Evolutionary conservation across 2,329 filamentous ascomycete genomes (phyloP).

Genomic region (Talaromyces atroroseus): DNA sequence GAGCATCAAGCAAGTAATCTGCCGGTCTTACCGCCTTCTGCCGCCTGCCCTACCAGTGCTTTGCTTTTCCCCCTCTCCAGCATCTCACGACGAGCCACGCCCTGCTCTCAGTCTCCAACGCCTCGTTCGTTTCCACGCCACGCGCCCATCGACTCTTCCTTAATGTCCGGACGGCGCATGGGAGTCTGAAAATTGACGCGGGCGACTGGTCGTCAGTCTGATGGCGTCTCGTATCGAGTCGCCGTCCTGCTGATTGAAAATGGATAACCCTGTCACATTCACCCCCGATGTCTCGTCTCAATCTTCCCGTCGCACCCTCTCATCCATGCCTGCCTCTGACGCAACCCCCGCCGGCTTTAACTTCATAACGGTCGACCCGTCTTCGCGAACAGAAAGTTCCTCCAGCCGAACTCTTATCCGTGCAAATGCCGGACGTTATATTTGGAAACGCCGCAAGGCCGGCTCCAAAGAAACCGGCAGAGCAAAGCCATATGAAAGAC

Average conservation of each 20-base stretch:
- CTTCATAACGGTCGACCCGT: slow-evolving; percentile 15
- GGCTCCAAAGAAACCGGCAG: slow-evolving; percentile 8
- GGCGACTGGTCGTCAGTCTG: slow-evolving; percentile 8
- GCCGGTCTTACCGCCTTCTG: too few species aligned
- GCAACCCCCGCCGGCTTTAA: slow-evolving; percentile 9
- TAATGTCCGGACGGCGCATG: neutral
- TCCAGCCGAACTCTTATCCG: slow-evolving; percentile 20
- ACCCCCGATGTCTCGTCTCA: slow-evolving; percentile 1
- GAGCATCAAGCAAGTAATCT: neutral
- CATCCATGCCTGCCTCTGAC: slow-evolving; percentile 1
- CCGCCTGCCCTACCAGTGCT: neutral
- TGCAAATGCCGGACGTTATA: slow-evolving; percentile 23
- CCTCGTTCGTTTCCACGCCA: too few species aligned
- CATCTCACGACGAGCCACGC: neutral
- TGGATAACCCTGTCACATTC: slow-evolving; percentile 9
- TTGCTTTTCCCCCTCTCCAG: neutral
- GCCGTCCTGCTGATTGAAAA: slow-evolving; percentile 4
- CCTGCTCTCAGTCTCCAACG: too few species aligned
- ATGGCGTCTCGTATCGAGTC: slow-evolving; percentile 5
- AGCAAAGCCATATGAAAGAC: slow-evolving; percentile 10
- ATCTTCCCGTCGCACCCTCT: neutral
- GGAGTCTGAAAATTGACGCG: neutral
- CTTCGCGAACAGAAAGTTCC: slow-evolving; percentile 11
- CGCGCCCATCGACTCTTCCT: neutral
- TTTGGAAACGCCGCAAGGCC: slow-evolving; percentile 20